Conservation (phyloP, 768 basidiomycete genomes). For the Calocera viscosa region DNA sequence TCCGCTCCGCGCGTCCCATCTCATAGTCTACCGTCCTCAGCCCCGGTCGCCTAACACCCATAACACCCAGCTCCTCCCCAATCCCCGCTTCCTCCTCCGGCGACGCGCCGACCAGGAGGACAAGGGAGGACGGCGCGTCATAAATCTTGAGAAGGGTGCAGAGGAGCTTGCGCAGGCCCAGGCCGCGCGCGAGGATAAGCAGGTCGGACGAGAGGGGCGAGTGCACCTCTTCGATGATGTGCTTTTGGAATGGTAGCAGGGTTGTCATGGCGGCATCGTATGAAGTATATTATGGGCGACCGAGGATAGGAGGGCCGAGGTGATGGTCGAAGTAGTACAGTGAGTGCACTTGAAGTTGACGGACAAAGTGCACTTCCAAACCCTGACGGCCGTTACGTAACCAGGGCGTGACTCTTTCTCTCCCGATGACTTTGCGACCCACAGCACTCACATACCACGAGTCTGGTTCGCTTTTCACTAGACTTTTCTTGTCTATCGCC, state of each 20-base stretch:
- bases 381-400: too few species aligned
- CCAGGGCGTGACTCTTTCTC: too few species aligned
- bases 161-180: conserved; percentile 71
- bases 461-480: too few species aligned
- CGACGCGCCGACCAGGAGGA: conserved; percentile 70
- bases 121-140: conserved; percentile 68
- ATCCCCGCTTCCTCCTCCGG: conserved; percentile 83
- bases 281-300: too few species aligned
- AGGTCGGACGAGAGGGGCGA: conserved; percentile 31
- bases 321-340: too few species aligned
- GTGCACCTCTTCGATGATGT: conserved; percentile 28
- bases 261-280: conserved; percentile 18
- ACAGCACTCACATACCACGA: too few species aligned
- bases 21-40: conserved; percentile 74
- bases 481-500: too few species aligned
- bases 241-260: conserved; percentile 28
- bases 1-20: conserved; percentile 68
- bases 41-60: conserved; percentile 82
- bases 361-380: too few species aligned
- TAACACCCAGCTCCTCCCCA: conserved; percentile 80
- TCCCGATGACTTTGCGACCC: too few species aligned
- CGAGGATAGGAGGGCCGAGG: too few species aligned
- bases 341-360: too few species aligned
- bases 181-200: conserved; percentile 72
- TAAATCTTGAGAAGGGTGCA: conserved; percentile 89